Percentiles rank a stretch among this genome's conserved stretches.
Evolutionary conservation across 441 rosid species (phyloP).

Genomic region (Gossypium aridum): DNA sequence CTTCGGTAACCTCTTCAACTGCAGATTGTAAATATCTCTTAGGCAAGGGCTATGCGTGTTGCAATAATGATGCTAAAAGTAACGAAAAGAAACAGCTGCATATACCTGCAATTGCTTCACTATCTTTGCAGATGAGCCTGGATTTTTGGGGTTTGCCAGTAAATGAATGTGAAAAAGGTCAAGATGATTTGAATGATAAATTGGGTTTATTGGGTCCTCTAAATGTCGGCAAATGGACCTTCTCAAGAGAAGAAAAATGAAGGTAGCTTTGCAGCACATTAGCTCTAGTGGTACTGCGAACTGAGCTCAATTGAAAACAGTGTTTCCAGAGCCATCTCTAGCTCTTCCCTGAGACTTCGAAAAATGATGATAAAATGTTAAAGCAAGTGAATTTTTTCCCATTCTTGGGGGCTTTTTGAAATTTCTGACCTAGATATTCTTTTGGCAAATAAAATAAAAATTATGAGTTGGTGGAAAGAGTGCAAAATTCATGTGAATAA

Average conservation of each 20-base stretch:
- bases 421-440: too few relatives aligned
- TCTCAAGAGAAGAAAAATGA: conserved; percentile 23
- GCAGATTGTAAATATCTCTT: conserved; percentile 10
- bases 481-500: conserved; percentile 29
- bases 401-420: too few relatives aligned
- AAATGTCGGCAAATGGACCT: conserved; percentile 25
- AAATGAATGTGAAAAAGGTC: conserved; percentile 1
- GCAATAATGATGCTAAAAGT: not conserved
- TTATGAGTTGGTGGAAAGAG: not conserved
- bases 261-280: conserved; percentile 24
- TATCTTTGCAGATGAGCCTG: conserved; percentile 48
- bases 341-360: too few relatives aligned
- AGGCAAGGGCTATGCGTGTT: not conserved
- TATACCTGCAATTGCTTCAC: conserved; percentile 52
- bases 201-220: conserved; percentile 22
- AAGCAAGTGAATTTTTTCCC: too few relatives aligned
- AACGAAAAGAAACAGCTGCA: not conserved
- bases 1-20: conserved; percentile 49
- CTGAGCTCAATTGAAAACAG: conserved; percentile 39
- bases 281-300: conserved; percentile 20
- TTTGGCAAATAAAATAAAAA: too few relatives aligned
- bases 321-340: conserved; percentile 37
- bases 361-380: too few relatives aligned
- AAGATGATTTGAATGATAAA: conserved; percentile 18
- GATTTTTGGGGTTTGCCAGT: conserved; percentile 23